A percentile compares a stretch with the other conserved stretches of the same genome.
Evolutionary conservation across 1,284 basidiomycete species (phyloP).

Genomic region (Coriolopsis trogii): DNA sequence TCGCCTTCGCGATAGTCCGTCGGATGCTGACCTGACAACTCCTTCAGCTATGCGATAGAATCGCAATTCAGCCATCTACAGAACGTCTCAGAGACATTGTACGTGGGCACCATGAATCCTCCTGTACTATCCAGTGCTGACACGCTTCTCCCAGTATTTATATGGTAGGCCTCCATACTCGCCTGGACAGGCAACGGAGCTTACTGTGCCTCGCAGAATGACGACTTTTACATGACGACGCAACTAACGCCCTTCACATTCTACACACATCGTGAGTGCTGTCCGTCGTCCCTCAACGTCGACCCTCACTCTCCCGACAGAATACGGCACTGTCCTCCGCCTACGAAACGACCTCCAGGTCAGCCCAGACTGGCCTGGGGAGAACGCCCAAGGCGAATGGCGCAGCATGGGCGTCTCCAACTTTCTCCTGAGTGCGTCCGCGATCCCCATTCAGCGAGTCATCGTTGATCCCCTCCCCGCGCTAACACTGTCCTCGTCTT

Average conservation of each 20-base stretch:
- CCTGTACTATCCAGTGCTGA: neutral
- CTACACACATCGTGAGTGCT: slow-evolving; percentile 32
- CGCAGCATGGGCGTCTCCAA: slow-evolving; percentile 35
- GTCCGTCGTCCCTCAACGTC: neutral
- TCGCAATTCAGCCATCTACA: slow-evolving; percentile 31
- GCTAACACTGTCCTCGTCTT: neutral
- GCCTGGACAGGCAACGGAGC: too few species aligned
- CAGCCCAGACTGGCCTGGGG: slow-evolving; percentile 24
- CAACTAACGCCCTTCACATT: slow-evolving; percentile 29
- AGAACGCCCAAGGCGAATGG: slow-evolving; percentile 35
- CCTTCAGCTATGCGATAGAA: slow-evolving; percentile 32
- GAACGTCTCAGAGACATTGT: slow-evolving; percentile 30
- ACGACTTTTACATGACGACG: slow-evolving; percentile 32
- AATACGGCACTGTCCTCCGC: slow-evolving; percentile 38
- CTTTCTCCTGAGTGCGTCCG: slow-evolving; percentile 30
- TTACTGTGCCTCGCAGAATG: slow-evolving; percentile 24
- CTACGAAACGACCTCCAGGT: slow-evolving; percentile 30
- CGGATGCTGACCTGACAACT: neutral
- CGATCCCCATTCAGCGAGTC: too few species aligned
- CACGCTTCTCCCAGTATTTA: slow-evolving; percentile 25
- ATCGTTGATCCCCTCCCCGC: neutral
- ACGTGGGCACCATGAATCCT: slow-evolving; percentile 3
- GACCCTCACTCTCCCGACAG: slow-evolving; percentile 12
- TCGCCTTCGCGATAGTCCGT: too few species aligned
- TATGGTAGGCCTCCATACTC: slow-evolving; percentile 23